These are phyloP conservation scores for Sophora flavescens DNA, from an alignment of 306 rosid species.

Conservation along the genomic window DNA sequence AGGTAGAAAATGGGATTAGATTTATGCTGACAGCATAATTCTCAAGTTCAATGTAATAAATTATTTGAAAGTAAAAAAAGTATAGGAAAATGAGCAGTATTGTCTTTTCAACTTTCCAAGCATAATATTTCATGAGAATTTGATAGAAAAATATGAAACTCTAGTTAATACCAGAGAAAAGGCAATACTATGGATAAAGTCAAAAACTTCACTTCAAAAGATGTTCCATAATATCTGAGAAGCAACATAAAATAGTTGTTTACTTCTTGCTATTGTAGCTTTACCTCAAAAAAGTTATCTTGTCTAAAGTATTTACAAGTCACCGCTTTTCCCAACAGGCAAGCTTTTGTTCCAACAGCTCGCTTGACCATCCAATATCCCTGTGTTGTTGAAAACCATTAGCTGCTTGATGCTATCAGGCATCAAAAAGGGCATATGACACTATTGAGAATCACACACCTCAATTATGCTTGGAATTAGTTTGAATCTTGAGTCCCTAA, in stretches of 20 bases:
- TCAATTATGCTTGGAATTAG: constrained; percentile 94
- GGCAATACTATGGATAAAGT: not conserved
- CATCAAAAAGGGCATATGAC: constrained; percentile 7
- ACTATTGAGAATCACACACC: constrained; percentile 58
- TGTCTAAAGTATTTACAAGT: constrained; percentile 84
- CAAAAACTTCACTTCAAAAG: not conserved
- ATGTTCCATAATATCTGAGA: not conserved
- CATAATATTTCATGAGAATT: not conserved
- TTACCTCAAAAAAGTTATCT: constrained; percentile 93
- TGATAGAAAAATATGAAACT: not conserved
- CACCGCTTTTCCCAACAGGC: constrained; percentile 92
- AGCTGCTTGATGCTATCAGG: constrained; percentile 29
- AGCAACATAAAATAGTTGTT: not conserved
- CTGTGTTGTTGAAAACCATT: constrained; percentile 56
- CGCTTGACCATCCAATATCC: constrained; percentile 99
- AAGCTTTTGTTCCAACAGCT: constrained; percentile 99
- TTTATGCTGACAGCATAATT: not conserved
- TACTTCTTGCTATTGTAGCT: constrained; percentile 26
- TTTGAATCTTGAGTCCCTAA: constrained; percentile 87
- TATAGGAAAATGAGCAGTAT: not conserved
- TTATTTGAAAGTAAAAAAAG: constrained; percentile 1
- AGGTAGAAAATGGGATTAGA: not conserved
- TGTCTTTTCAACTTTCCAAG: not conserved
- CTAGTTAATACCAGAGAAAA: not conserved
- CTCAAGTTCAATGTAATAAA: not conserved